A percentile compares a stretch with the other conserved stretches of the same genome.
Evolutionary conservation across 2,329 filamentous ascomycete species (phyloP).

Genomic region (Talaromyces amestolkiae): DNA sequence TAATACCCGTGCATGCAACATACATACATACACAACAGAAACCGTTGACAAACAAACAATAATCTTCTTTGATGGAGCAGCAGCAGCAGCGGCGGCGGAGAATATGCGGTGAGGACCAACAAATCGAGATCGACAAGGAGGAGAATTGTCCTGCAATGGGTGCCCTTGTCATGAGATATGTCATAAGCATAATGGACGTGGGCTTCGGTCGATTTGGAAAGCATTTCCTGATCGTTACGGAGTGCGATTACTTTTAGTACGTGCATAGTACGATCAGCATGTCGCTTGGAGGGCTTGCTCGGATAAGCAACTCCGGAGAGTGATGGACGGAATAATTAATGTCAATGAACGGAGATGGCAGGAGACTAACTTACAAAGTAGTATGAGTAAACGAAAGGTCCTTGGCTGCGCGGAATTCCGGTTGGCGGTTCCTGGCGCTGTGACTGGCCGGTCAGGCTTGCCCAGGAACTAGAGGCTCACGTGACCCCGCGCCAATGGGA

Average conservation of each 20-base stretch:
- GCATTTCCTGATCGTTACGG: background rate
- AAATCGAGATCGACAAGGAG: background rate
- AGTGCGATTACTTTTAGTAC: too few species aligned
- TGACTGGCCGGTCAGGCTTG: background rate
- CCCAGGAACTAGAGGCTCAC: background rate
- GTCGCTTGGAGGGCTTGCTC: background rate
- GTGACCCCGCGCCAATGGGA: constrained; percentile 12
- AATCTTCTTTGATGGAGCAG: background rate
- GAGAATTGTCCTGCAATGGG: background rate
- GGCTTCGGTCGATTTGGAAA: background rate
- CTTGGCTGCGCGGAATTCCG: background rate
- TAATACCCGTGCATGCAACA: background rate
- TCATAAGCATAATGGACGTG: background rate
- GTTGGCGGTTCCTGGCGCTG: background rate
- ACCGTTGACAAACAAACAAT: background rate
- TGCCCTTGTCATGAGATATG: background rate
- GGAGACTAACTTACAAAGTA: too few species aligned
- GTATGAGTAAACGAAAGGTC: background rate
- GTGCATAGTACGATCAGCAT: background rate
- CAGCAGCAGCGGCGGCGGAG: background rate
- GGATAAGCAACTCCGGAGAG: background rate
- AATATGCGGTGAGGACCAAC: constrained; percentile 6
- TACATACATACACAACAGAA: background rate
- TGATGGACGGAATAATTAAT: background rate
- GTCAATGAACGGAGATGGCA: background rate